Conservation (phyloP, 2,329 filamentous ascomycete species). For the Nothopassalora personata region DNA sequence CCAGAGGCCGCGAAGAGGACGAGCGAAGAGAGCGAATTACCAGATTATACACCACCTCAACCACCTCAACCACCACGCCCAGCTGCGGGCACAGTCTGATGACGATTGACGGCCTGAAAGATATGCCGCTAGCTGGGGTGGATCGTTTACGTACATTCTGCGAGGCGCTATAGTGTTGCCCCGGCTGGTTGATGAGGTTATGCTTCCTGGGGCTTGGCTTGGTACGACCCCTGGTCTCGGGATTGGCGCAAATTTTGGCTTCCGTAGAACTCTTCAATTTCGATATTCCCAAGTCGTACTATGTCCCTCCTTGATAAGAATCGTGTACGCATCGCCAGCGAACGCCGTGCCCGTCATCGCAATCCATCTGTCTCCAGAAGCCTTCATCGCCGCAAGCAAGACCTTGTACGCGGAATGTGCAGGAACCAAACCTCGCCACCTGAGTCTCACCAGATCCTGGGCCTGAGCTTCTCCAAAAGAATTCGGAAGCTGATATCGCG, state of each 20-base stretch:
- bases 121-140: no score
- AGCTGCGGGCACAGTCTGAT: no score
- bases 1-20: not conserved
- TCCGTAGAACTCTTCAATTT: slow-evolving; percentile 18
- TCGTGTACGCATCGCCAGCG: slow-evolving; percentile 26
- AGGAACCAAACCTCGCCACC: slow-evolving; percentile 43
- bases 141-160: no score
- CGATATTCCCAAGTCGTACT: slow-evolving; percentile 32
- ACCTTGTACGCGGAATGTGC: slow-evolving; percentile 30
- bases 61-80: no score
- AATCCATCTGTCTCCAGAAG: slow-evolving; percentile 28
- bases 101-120: no score
- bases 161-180: no score
- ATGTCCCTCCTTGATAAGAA: slow-evolving; percentile 24
- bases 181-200: no score
- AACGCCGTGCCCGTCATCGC: slow-evolving; percentile 29
- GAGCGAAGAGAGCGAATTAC: not conserved
- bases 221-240: no score
- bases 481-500: slow-evolving; percentile 57
- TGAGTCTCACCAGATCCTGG: slow-evolving; percentile 33
- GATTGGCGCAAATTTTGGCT: no score
- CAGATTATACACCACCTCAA: not conserved
- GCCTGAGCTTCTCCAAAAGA: slow-evolving; percentile 3
- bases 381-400: slow-evolving; percentile 27
- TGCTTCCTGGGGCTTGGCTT: no score